Evolutionary conservation across 176 grass and related monocot species (phyloP).

Genomic region (Eremochloa ophiuroides): DNA sequence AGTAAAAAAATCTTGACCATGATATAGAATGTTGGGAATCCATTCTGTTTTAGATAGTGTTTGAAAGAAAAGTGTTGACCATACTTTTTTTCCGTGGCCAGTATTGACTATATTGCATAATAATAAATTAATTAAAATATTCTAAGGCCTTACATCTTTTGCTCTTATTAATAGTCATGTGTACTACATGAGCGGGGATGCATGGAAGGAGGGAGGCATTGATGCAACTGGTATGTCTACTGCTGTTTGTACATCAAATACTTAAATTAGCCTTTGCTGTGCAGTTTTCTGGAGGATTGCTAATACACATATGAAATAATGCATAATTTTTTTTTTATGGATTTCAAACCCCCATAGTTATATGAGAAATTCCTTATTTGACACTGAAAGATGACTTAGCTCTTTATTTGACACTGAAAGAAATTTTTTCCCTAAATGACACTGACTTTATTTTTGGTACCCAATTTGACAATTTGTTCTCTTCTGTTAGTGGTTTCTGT

Average conservation of each 20-base stretch:
- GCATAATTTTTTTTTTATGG: too few relatives aligned
- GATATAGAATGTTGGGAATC: neutral
- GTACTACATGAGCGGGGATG: conserved; percentile 96
- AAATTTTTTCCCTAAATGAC: neutral
- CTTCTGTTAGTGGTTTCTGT: neutral
- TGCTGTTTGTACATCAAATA: conserved; percentile 8
- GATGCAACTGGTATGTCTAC: conserved; percentile 78
- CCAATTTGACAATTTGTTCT: neutral
- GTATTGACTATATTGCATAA: conserved; percentile 2
- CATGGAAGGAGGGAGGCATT: conserved; percentile 99
- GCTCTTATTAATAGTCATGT: conserved; percentile 62
- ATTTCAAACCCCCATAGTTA: neutral
- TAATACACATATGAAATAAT: conserved; percentile 1
- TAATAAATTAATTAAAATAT: neutral
- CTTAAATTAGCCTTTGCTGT: conserved; percentile 6
- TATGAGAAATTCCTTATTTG: neutral
- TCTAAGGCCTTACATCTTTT: conserved; percentile 17
- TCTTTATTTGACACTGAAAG: neutral
- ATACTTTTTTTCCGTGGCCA: neutral
- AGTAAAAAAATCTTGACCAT: conserved; percentile 1
- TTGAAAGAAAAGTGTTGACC: neutral
- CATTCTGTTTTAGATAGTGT: neutral
- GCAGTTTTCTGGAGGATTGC: neutral
- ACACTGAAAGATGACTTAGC: too few relatives aligned
- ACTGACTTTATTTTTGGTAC: neutral